These are phyloP conservation scores for Tetracladium marchalianum DNA, from an alignment of 495 filamentous ascomycete species.

Conservation along the genomic window DNA sequence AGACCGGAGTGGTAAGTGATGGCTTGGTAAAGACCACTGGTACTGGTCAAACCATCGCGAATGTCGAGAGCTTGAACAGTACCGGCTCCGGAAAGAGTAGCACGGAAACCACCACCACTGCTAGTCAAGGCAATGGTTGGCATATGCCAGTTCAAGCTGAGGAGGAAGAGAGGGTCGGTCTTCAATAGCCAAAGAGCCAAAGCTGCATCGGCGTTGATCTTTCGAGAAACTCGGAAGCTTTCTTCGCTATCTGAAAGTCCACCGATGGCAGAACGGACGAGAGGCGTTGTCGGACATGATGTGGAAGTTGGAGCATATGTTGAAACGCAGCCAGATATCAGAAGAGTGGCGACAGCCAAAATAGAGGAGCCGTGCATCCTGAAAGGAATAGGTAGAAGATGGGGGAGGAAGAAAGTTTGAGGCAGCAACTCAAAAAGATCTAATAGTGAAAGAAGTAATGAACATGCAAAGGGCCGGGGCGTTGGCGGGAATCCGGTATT, in stretches of 20 bases:
- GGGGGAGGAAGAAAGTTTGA: too few species aligned
- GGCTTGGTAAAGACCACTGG: constrained; percentile 32
- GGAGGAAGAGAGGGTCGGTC: constrained; percentile 10
- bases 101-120: constrained; percentile 36
- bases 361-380: too few species aligned
- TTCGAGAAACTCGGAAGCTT: constrained; percentile 25
- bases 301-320: constrained; percentile 8
- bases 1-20: constrained; percentile 36
- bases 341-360: constrained; percentile 1
- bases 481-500: too few species aligned
- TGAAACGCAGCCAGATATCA: background rate
- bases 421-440: too few species aligned
- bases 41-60: constrained; percentile 27
- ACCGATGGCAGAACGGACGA: constrained; percentile 10
- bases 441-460: too few species aligned
- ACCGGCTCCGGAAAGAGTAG: constrained; percentile 34
- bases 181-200: constrained; percentile 28
- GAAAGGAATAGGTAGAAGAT: too few species aligned
- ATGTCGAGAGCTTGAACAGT: constrained; percentile 33
- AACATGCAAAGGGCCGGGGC: too few species aligned
- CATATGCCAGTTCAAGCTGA: constrained; percentile 13
- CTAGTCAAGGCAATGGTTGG: constrained; percentile 24
- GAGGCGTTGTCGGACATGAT: constrained; percentile 13
- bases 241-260: constrained; percentile 15
- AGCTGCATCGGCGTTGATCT: constrained; percentile 22